Conservation (phyloP, 768 basidiomycete genomes). For the Agaricus subrufescens region DNA sequence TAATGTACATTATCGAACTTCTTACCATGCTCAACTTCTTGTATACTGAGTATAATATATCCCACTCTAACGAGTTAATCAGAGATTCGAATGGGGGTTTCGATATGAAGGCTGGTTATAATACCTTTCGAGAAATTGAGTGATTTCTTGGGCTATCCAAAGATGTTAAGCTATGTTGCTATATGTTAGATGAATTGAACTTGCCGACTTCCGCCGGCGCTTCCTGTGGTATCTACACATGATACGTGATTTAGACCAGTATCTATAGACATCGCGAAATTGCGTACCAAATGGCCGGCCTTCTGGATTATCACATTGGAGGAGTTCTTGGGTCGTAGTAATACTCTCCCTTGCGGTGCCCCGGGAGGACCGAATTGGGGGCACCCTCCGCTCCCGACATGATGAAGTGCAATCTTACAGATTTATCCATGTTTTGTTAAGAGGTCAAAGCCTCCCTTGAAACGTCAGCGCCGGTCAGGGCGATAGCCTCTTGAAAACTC, state of each 20-base stretch:
- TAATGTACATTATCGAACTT: not conserved
- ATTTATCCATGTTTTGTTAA: conserved; percentile 37
- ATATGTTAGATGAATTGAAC: not conserved
- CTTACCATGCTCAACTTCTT: not conserved
- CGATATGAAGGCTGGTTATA: not conserved
- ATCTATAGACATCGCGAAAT: not conserved
- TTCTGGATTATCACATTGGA: conserved; percentile 32
- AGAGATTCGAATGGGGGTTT: not conserved
- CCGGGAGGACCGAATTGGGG: conserved; percentile 33
- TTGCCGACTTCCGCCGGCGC: conserved; percentile 24
- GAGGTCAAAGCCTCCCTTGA: conserved; percentile 35
- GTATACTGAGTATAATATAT: not conserved
- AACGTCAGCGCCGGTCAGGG: conserved; percentile 46
- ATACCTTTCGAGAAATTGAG: not conserved
- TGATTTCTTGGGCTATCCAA: not conserved
- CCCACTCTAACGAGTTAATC: not conserved
- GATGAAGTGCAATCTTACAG: conserved; percentile 50
- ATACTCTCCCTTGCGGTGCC: conserved; percentile 32
- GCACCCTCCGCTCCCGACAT: conserved; percentile 39
- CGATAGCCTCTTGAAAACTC: conserved; percentile 56
- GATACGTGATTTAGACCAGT: too few species aligned
- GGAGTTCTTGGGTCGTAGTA: conserved; percentile 36
- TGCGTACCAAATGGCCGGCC: conserved; percentile 41
- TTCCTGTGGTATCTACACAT: conserved; percentile 35
- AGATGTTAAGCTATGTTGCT: not conserved